These are phyloP conservation scores for Quercus parvula DNA, from an alignment of 306 rosid genomes.

Conservation along the genomic window DNA sequence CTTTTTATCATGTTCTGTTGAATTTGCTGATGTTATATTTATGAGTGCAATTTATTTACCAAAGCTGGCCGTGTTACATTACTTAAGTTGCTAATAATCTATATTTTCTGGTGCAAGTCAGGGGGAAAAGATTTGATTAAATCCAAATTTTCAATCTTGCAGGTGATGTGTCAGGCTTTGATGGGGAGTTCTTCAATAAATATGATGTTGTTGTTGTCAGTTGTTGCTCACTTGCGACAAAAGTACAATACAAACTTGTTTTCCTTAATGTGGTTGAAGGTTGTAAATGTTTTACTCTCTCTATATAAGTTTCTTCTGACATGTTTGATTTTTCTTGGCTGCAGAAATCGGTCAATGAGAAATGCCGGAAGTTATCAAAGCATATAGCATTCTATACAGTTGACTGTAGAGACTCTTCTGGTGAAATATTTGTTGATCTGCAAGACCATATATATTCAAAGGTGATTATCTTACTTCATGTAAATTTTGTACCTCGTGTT, in stretches of 20 bases:
- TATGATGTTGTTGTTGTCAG: conserved; percentile 81
- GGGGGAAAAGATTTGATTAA: not conserved
- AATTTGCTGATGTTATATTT: conserved; percentile 5
- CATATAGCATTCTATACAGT: conserved; percentile 79
- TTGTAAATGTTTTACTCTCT: not conserved
- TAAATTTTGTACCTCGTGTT: not conserved
- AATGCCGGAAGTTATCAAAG: conserved; percentile 75
- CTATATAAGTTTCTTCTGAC: not conserved
- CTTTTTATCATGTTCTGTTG: not conserved
- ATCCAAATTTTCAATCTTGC: conserved; percentile 4
- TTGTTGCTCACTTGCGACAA: conserved; percentile 70
- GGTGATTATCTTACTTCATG: conserved; percentile 33
- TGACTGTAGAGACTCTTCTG: conserved; percentile 91
- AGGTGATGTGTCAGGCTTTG: conserved; percentile 78
- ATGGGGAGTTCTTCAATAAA: conserved; percentile 60
- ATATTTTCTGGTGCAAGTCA: not conserved
- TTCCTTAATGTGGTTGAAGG: too few relatives aligned
- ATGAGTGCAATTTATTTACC: not conserved
- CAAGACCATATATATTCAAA: conserved; percentile 72
- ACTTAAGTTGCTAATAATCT: not conserved
- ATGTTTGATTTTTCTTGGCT: conserved; percentile 10
- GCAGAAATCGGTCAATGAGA: conserved; percentile 77
- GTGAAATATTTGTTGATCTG: conserved; percentile 94
- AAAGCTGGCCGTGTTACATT: not conserved
- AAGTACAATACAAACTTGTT: conserved; percentile 37